These are phyloP conservation scores for Aureobasidium leucospermi DNA, from an alignment of 2,329 filamentous ascomycete species.

Conservation along the genomic window DNA sequence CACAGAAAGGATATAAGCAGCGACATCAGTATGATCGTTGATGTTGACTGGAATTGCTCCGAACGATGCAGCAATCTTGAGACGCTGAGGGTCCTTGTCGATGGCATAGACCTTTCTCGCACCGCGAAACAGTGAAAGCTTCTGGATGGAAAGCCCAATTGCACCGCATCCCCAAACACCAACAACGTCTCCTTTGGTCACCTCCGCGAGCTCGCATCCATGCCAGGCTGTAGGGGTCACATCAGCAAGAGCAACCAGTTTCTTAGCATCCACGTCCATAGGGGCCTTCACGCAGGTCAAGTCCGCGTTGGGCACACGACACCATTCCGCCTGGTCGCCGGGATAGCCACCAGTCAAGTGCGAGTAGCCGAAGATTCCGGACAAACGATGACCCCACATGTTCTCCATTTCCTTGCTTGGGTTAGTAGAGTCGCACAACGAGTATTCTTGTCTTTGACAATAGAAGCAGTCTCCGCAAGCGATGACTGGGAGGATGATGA, in stretches of 20 bases:
- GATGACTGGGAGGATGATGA: conserved; percentile 66
- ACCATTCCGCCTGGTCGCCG: conserved; percentile 31
- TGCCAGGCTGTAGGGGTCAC: conserved; percentile 30
- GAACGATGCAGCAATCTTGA: conserved; percentile 24
- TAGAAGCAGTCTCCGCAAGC: conserved; percentile 59
- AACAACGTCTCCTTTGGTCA: conserved; percentile 38
- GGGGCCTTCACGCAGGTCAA: conserved; percentile 46
- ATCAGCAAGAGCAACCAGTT: conserved; percentile 47
- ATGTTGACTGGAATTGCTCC: conserved; percentile 18
- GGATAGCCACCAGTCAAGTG: conserved; percentile 29
- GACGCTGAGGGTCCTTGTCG: conserved; percentile 26
- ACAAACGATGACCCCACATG: conserved; percentile 42
- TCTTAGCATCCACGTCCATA: conserved; percentile 35
- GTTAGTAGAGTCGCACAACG: conserved; percentile 22
- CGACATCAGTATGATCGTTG: not conserved
- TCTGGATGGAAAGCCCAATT: conserved; percentile 79
- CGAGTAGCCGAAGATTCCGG: conserved; percentile 38
- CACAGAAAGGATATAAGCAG: conserved; percentile 3
- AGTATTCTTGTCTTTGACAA: conserved; percentile 23
- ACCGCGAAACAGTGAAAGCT: conserved; percentile 75
- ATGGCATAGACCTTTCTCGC: conserved; percentile 58
- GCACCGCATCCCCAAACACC: conserved; percentile 44
- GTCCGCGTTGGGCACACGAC: conserved; percentile 30
- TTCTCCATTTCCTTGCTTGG: conserved; percentile 22
- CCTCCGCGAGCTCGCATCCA: conserved; percentile 34